These are phyloP conservation scores for Penicillium cinerascens DNA, from an alignment of 495 filamentous ascomycete species.

Conservation along the genomic window DNA sequence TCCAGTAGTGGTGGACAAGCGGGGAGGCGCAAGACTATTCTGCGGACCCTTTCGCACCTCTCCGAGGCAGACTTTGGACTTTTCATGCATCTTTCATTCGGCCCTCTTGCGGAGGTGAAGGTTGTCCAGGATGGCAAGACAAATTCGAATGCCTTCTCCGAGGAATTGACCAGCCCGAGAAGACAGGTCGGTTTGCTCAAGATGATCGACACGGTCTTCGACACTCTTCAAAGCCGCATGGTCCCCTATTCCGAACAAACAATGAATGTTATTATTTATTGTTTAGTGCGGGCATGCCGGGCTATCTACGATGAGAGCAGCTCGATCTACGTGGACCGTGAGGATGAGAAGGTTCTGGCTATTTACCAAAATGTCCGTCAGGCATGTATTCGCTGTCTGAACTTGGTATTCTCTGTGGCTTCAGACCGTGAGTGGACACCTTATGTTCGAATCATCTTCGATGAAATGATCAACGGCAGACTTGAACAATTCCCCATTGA, in stretches of 20 bases:
- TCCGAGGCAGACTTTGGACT: slow-evolving; percentile 62
- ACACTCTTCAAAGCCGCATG: slow-evolving; percentile 70
- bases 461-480: slow-evolving; percentile 69
- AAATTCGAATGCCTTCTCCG: slow-evolving; percentile 46
- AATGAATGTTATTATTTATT: slow-evolving; percentile 73
- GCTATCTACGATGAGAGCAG: slow-evolving; percentile 41
- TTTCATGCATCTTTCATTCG: slow-evolving; percentile 82
- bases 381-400: slow-evolving; percentile 72
- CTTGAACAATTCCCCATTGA: slow-evolving; percentile 79
- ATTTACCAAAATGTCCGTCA: slow-evolving; percentile 69
- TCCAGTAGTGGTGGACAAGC: slow-evolving; percentile 52
- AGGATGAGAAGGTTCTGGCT: slow-evolving; percentile 47
- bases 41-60: slow-evolving; percentile 58
- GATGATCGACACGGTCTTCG: slow-evolving; percentile 86
- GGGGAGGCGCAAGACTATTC: slow-evolving; percentile 63
- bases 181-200: slow-evolving; percentile 86
- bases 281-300: slow-evolving; percentile 67
- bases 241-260: slow-evolving; percentile 57
- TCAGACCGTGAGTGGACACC: slow-evolving; percentile 63
- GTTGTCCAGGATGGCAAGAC: slow-evolving; percentile 52
- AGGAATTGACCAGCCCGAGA: slow-evolving; percentile 56
- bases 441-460: slow-evolving; percentile 66
- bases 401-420: slow-evolving; percentile 67
- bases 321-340: slow-evolving; percentile 35
- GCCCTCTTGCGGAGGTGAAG: slow-evolving; percentile 56